Evolutionary conservation across 2,329 filamentous ascomycete genomes (phyloP).

Genomic region (Colletotrichum brevisporum): DNA sequence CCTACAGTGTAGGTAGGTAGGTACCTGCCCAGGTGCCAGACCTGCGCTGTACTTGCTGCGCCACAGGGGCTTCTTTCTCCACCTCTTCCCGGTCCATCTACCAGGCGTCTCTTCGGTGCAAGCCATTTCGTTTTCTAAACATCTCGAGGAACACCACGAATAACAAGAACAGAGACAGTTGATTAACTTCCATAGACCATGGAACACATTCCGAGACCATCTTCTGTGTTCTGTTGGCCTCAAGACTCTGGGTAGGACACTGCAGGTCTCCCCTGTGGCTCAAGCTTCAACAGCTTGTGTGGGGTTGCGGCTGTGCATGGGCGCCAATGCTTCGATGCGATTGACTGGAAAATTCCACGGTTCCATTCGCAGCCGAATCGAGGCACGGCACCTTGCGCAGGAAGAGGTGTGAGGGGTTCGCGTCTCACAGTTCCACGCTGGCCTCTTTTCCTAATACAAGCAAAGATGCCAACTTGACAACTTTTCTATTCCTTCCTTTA

Average conservation of each 20-base stretch:
- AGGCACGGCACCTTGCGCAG: conserved; percentile 7
- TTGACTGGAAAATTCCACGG: conserved; percentile 40
- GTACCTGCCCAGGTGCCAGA: background rate
- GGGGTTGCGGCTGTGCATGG: conserved; percentile 31
- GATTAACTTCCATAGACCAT: too few species aligned
- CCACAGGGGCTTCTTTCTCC: conserved; percentile 1
- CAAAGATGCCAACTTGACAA: conserved; percentile 45
- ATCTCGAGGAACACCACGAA: too few species aligned
- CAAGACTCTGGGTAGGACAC: background rate
- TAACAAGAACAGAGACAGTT: too few species aligned
- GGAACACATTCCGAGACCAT: too few species aligned
- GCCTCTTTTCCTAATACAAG: conserved; percentile 55
- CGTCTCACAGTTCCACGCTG: conserved; percentile 56
- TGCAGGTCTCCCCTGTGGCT: conserved; percentile 27
- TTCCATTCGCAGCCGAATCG: conserved; percentile 35
- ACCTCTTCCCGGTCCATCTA: background rate
- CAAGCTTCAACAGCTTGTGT: conserved; percentile 41
- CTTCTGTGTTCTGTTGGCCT: background rate
- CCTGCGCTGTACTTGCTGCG: background rate
- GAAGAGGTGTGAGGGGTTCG: conserved; percentile 30
- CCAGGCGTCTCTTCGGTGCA: too few species aligned
- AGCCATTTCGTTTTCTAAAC: too few species aligned
- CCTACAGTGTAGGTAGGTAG: too few species aligned
- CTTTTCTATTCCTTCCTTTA: conserved; percentile 4
- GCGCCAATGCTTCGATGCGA: conserved; percentile 17